phyloP scores from a whole-genome alignment of 352 stramenopile genomes.

The Pythium rishiriense region DNA sequence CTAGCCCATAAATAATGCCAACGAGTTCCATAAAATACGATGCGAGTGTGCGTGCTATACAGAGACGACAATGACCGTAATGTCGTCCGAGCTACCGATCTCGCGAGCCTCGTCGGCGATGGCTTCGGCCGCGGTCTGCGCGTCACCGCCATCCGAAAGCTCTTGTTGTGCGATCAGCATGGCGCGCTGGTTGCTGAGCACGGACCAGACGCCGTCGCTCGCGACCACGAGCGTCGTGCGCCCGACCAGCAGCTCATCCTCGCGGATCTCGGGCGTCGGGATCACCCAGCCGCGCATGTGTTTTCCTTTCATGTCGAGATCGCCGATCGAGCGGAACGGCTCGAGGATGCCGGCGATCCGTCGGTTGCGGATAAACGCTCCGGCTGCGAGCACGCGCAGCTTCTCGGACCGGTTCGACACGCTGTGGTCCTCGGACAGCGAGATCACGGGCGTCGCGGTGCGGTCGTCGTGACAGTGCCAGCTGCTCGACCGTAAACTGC shows the following conservation, averaged over 20 bases:
- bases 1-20: slow-evolving; percentile 1
- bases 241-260: slow-evolving; percentile 43
- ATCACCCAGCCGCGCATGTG: slow-evolving; percentile 80
- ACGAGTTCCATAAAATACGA: background rate
- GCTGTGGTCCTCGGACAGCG: slow-evolving; percentile 76
- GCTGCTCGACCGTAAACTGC: slow-evolving; percentile 6
- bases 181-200: slow-evolving; percentile 58
- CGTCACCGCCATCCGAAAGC: slow-evolving; percentile 28
- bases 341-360: slow-evolving; percentile 78
- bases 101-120: slow-evolving; percentile 52
- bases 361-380: slow-evolving; percentile 66
- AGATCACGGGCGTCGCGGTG: slow-evolving; percentile 10
- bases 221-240: slow-evolving; percentile 60
- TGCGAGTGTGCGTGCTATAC: slow-evolving; percentile 28
- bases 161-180: slow-evolving; percentile 50
- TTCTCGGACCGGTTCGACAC: slow-evolving; percentile 57
- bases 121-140: slow-evolving; percentile 48
- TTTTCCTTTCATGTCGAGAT: slow-evolving; percentile 78
- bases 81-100: slow-evolving; percentile 65
- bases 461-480: slow-evolving; percentile 17
- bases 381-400: slow-evolving; percentile 54
- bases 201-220: slow-evolving; percentile 76
- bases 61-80: slow-evolving; percentile 55
- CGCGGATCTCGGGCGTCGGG: slow-evolving; percentile 60
- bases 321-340: slow-evolving; percentile 82